A percentile compares a stretch with the other conserved stretches of the same genome.
Conservation (phyloP, 495 filamentous ascomycete species). For the Jackrogersella minutella region DNA sequence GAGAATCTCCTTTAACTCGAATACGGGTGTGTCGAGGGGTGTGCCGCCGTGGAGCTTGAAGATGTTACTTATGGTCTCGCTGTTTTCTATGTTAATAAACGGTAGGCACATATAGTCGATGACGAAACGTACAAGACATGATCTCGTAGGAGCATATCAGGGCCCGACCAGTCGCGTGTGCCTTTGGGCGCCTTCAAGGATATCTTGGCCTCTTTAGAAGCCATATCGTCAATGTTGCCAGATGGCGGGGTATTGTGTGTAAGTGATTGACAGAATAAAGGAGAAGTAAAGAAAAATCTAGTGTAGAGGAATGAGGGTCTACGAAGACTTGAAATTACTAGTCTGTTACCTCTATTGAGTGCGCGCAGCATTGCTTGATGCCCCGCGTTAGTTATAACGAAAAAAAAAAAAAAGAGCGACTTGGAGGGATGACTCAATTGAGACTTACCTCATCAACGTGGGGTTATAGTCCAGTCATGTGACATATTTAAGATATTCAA, state of each 20-base stretch:
- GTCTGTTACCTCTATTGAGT: slow-evolving; percentile 20
- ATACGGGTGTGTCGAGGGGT: slow-evolving; percentile 57
- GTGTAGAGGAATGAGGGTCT: slow-evolving; percentile 4
- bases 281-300: slow-evolving; percentile 2
- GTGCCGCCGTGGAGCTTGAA: slow-evolving; percentile 53
- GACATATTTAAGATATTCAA: not conserved
- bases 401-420: slow-evolving; percentile 15
- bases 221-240: slow-evolving; percentile 21
- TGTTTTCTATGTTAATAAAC: slow-evolving; percentile 19
- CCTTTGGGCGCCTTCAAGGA: slow-evolving; percentile 33
- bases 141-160: slow-evolving; percentile 32
- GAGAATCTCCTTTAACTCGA: slow-evolving; percentile 69
- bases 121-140: slow-evolving; percentile 33
- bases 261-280: slow-evolving; percentile 5
- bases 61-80: slow-evolving; percentile 42
- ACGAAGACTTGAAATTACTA: slow-evolving; percentile 11
- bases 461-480: slow-evolving; percentile 28
- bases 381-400: slow-evolving; percentile 18
- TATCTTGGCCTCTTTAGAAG: slow-evolving; percentile 32
- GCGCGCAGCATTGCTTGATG: slow-evolving; percentile 30
- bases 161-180: slow-evolving; percentile 34
- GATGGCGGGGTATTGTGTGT: not conserved
- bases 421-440: slow-evolving; percentile 36
- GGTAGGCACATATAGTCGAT: not conserved
- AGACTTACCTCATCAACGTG: slow-evolving; percentile 25